These are phyloP conservation scores for Carex pumila DNA, from an alignment of 176 grass and related monocot species.

Conservation along the genomic window DNA sequence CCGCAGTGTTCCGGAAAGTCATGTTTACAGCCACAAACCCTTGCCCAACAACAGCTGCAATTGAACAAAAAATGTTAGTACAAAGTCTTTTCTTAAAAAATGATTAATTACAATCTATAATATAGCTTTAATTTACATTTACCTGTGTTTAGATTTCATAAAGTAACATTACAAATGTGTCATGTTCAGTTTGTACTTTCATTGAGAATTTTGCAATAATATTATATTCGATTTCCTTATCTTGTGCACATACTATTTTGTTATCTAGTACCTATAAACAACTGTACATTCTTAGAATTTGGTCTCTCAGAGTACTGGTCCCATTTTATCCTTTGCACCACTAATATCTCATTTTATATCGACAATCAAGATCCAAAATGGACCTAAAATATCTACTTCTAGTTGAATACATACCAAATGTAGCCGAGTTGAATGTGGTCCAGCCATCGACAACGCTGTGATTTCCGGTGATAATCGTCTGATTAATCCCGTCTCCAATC, in stretches of 20 bases:
- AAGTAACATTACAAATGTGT: neutral
- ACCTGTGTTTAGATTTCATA: neutral
- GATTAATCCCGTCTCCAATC: conserved; percentile 78
- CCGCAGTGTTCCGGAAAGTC: conserved; percentile 81
- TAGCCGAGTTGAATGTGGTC: conserved; percentile 94
- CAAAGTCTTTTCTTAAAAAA: neutral
- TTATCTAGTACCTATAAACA: conserved; percentile 3
- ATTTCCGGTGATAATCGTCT: conserved; percentile 68
- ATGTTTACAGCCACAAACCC: conserved; percentile 90
- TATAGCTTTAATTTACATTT: neutral
- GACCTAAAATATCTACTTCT: neutral
- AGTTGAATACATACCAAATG: conserved; percentile 44
- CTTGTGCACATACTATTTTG: neutral
- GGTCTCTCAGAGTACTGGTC: neutral
- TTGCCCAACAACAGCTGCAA: conserved; percentile 69
- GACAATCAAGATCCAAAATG: neutral
- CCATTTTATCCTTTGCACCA: neutral
- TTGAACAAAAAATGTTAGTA: neutral
- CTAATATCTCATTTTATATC: neutral
- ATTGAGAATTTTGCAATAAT: neutral
- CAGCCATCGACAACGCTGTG: conserved; percentile 69
- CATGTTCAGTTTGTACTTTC: neutral
- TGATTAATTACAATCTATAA: neutral
- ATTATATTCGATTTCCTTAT: neutral
- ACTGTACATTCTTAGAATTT: conserved; percentile 3